Base-by-base conservation (phyloP, 306 rosid species). In the Cucumis hystrix region DNA sequence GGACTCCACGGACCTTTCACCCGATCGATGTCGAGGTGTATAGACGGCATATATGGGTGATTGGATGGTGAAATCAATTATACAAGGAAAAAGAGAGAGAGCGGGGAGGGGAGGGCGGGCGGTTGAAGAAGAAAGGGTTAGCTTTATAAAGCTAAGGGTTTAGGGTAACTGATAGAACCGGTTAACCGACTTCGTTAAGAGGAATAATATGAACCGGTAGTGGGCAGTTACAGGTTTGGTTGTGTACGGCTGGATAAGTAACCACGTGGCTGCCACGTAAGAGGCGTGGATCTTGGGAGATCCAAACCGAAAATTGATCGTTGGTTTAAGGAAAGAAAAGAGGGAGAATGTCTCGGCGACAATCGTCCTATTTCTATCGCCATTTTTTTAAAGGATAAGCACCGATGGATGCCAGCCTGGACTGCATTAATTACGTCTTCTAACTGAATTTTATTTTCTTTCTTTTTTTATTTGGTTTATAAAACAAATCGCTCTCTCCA, bases 1-100 rank as follows among this genome's bases (percentile, higher is more conserved):
- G 81, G 89, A 49, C 87, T 89, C 91, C 89, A 87, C 43, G 86
- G 87, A 0, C 93, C 93, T 58, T 84, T 85, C 6, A 87, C 88
- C 75, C 82, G 85, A 81, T 87, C 89, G 78, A 55, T 37, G 1
- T 68, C 80, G n/a, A 52, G 35, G 82, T 76, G 61, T 37, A 7
- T 28, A 43, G 77, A 83, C 80, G 55, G 83, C 84, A 83, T 23
- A 23, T 23, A 23, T 83, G 11, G 76, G 8, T 52, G 76, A 66
- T 47, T 47, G 30, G 20, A 12, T 54, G 1, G 13, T 15, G 13
- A 47, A 70, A 70, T 70, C 59, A 51, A 47, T 7, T 6, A 40
- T 25, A 63, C 6, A 12, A 61, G 16, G 17, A 62, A 8, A 12
- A 15, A 49, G 12, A 75, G 28, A 62, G 67, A 54, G 25, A 18